Percentiles rank a stretch among this genome's conserved stretches.
Evolutionary conservation across 352 stramenopile genomes (phyloP).

Genomic region (Globisporangium camurandrum): DNA sequence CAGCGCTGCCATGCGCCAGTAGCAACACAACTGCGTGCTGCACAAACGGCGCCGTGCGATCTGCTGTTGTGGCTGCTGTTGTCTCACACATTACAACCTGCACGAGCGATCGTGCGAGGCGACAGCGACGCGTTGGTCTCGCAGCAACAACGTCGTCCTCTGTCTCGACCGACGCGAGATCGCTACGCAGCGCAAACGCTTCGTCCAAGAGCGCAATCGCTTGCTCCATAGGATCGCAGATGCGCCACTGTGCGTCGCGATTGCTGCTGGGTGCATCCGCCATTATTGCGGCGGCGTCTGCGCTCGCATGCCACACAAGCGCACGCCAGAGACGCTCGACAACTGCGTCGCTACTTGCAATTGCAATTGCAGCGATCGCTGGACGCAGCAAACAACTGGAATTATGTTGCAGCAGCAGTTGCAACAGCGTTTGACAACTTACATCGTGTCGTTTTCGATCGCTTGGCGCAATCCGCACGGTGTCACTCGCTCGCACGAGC

Average conservation of each 20-base stretch:
- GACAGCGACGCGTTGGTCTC: constrained; percentile 24
- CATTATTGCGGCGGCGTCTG: background rate
- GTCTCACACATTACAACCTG: constrained; percentile 25
- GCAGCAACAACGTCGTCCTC: background rate
- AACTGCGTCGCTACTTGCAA: constrained; percentile 47
- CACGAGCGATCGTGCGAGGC: constrained; percentile 33
- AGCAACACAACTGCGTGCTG: constrained; percentile 42
- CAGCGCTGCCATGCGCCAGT: constrained; percentile 32
- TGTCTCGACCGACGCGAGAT: too few relatives aligned
- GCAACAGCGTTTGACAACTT: constrained; percentile 61
- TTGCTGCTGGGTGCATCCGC: background rate
- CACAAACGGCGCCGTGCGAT: constrained; percentile 28
- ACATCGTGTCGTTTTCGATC: constrained; percentile 42
- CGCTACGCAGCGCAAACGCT: too few relatives aligned
- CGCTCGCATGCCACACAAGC: constrained; percentile 22
- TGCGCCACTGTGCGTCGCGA: constrained; percentile 17
- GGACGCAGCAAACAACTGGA: constrained; percentile 65
- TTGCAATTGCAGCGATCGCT: constrained; percentile 60
- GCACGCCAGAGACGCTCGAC: constrained; percentile 36
- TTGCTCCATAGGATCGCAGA: constrained; percentile 36
- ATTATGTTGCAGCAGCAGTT: constrained; percentile 70
- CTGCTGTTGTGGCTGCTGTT: constrained; percentile 1
- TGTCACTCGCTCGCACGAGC: constrained; percentile 47
- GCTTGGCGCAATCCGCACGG: background rate
- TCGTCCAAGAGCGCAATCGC: constrained; percentile 45